Conservation (phyloP, 2,329 filamentous ascomycete species). For the Aspergillus sp. region DNA sequence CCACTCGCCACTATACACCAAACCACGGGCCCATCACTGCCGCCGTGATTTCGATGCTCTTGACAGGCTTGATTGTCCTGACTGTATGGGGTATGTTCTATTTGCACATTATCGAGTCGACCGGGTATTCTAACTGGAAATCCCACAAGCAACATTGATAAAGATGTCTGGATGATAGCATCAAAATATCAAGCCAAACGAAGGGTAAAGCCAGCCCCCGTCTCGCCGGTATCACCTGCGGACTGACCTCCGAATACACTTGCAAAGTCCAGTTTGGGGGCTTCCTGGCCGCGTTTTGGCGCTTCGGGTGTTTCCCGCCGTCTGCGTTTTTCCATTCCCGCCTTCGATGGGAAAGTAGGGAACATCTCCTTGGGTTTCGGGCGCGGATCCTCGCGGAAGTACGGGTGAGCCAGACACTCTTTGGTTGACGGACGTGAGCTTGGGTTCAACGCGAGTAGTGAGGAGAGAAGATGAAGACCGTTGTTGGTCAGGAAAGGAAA, state of each 20-base stretch:
- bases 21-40: no score
- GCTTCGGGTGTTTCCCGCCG: conserved; percentile 75
- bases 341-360: conserved; percentile 94
- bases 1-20: no score
- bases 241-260: conserved; percentile 68
- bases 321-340: conserved; percentile 80
- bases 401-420: conserved; percentile 74
- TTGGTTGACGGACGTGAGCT: conserved; percentile 65
- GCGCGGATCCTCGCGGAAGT: conserved; percentile 84
- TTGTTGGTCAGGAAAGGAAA: conserved; percentile 80
- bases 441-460: conserved; percentile 74
- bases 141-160: no score
- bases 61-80: no score
- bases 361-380: conserved; percentile 92
- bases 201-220: conserved; percentile 56
- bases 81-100: no score
- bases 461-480: conserved; percentile 66
- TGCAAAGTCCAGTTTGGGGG: conserved; percentile 63
- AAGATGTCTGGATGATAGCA: not conserved
- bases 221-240: conserved; percentile 61
- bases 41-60: no score
- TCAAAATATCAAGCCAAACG: conserved; percentile 53
- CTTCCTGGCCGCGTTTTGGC: conserved; percentile 71
- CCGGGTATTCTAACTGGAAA: no score
- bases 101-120: no score